These are phyloP conservation scores for Rhodamnia argentea DNA, from an alignment of 345 rosid genomes.

Conservation along the genomic window DNA sequence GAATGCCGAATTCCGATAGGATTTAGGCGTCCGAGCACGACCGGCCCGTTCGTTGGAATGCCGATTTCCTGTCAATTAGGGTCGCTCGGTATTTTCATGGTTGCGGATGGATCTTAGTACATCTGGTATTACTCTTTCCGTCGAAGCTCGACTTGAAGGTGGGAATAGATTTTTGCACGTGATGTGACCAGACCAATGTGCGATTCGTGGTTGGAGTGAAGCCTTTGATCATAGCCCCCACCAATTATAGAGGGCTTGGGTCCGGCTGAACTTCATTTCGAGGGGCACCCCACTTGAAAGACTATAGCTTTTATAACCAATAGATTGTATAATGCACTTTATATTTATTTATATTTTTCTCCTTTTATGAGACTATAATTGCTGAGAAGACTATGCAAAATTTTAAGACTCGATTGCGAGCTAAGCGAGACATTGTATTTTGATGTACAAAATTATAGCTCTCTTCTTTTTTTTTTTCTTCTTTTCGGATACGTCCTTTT, in stretches of 20 bases:
- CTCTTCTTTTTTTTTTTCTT: neutral
- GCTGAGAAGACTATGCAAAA: neutral
- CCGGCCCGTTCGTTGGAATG: neutral
- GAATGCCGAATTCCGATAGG: rapidly evolving
- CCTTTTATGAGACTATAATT: neutral
- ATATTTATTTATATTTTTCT: neutral
- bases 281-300: neutral
- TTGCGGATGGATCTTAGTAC: neutral
- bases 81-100: neutral
- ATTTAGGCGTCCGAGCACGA: neutral
- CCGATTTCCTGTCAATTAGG: neutral
- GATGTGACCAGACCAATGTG: neutral
- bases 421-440: neutral
- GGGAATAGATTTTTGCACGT: neutral
- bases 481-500: neutral
- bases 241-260: neutral
- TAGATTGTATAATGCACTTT: neutral
- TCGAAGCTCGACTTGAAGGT: neutral
- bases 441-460: neutral
- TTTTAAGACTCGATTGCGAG: neutral
- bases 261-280: neutral
- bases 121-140: neutral
- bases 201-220: neutral
- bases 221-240: neutral
- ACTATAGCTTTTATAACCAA: neutral